These are phyloP conservation scores for Solanum bulbocastanum DNA, from an alignment of 257 asterid genomes.

Conservation along the genomic window DNA sequence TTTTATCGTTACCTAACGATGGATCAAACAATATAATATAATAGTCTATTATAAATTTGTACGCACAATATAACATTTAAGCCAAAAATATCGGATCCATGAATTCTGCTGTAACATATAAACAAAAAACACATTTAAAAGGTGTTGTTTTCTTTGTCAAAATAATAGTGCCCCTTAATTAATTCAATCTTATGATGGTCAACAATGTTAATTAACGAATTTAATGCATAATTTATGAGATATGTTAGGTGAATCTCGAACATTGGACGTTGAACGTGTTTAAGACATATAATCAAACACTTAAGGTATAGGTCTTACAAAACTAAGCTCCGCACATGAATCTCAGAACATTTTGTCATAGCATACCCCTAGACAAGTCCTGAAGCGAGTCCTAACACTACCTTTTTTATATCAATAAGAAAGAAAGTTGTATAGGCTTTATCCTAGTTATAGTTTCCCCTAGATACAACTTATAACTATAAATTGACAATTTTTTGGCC, in stretches of 20 bases:
- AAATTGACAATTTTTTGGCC: not conserved
- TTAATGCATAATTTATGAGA: too few relatives aligned
- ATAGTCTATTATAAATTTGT: not conserved
- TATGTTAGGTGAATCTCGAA: too few relatives aligned
- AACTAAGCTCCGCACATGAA: not conserved
- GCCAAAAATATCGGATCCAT: not conserved
- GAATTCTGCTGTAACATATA: not conserved
- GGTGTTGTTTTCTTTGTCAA: not conserved
- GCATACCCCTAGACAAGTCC: too few relatives aligned
- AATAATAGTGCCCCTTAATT: not conserved
- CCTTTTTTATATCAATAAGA: not conserved
- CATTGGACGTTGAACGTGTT: accelerated
- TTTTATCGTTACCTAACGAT: not conserved
- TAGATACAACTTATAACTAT: not conserved
- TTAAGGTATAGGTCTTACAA: too few relatives aligned
- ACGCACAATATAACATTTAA: not conserved
- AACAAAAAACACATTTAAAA: not conserved
- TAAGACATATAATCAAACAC: accelerated
- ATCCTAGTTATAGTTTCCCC: not conserved
- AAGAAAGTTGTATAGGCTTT: not conserved
- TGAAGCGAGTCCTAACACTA: not conserved
- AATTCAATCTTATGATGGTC: not conserved
- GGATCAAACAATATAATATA: too few relatives aligned
- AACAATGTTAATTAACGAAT: too few relatives aligned
- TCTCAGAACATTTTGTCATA: not conserved